Percentiles rank a stretch among this genome's conserved stretches.
phyloP scores from a whole-genome alignment of 2,329 filamentous ascomycete species.

The Plectosphaerella plurivora region DNA sequence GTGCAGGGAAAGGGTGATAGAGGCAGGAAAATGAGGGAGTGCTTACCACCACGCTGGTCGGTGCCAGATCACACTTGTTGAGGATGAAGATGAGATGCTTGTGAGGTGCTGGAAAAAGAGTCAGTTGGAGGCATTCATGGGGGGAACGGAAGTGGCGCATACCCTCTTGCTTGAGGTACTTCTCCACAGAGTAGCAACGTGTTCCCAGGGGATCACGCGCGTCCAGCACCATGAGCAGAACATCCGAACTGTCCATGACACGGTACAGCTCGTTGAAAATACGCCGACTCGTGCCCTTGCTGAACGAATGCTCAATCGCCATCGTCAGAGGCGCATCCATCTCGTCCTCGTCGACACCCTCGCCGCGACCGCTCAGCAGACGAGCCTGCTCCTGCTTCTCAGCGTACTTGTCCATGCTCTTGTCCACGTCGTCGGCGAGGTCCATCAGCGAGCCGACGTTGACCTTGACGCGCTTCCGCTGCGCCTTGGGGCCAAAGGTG shows the following conservation, averaged over 20 bases:
- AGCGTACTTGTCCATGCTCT: slow-evolving; percentile 76
- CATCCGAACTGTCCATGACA: slow-evolving; percentile 92
- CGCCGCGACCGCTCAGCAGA: slow-evolving; percentile 66
- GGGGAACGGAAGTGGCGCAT: not conserved
- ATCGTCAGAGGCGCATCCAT: slow-evolving; percentile 48
- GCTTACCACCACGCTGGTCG: slow-evolving; percentile 90
- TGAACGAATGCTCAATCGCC: slow-evolving; percentile 83
- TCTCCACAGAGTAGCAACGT: slow-evolving; percentile 70
- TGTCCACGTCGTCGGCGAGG: slow-evolving; percentile 72
- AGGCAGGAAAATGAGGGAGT: slow-evolving; percentile 2
- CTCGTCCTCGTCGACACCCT: slow-evolving; percentile 44
- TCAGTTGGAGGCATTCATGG: not conserved
- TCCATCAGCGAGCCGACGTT: slow-evolving; percentile 78
- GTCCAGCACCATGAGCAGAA: slow-evolving; percentile 91
- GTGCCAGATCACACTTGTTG: slow-evolving; percentile 91
- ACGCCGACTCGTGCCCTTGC: slow-evolving; percentile 89
- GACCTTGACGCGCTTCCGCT: slow-evolving; percentile 88
- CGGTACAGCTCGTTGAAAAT: slow-evolving; percentile 98
- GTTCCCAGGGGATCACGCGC: slow-evolving; percentile 87
- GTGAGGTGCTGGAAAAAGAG: slow-evolving; percentile 60
- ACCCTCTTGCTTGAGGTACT: slow-evolving; percentile 37
- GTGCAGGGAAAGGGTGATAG: slow-evolving; percentile 7
- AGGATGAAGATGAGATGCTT: slow-evolving; percentile 90
- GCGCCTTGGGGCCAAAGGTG: slow-evolving; percentile 89
- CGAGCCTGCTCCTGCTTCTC: slow-evolving; percentile 76